Evolutionary conservation across 179 eudicot species (phyloP).

Genomic region (Corrigiola litoralis): DNA sequence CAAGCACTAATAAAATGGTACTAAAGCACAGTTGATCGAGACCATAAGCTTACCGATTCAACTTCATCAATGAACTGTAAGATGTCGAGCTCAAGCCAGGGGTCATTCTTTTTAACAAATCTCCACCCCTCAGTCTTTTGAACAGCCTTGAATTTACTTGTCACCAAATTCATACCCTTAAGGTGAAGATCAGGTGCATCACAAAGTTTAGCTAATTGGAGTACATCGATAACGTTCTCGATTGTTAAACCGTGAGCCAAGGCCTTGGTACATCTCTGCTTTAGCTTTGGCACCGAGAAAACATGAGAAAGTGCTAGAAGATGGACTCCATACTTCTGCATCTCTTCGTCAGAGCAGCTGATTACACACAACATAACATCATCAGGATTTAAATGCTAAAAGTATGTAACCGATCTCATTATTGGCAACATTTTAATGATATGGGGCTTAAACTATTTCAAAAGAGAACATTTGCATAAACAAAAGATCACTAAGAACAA

Average conservation of each 20-base stretch:
- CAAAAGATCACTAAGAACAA: no score
- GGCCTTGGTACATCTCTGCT: conserved; percentile 67
- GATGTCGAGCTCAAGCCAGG: conserved; percentile 79
- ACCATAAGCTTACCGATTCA: conserved; percentile 47
- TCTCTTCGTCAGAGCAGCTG: conserved; percentile 71
- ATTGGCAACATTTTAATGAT: no score
- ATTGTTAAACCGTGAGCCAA: conserved; percentile 44
- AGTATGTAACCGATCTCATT: no score
- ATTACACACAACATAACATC: not conserved
- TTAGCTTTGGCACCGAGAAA: conserved; percentile 69
- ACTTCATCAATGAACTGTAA: conserved; percentile 88
- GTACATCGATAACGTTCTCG: conserved; percentile 71
- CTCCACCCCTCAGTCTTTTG: conserved; percentile 82
- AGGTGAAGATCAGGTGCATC: conserved; percentile 82
- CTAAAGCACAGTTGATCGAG: not conserved
- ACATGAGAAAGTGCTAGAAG: conserved; percentile 79
- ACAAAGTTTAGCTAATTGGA: conserved; percentile 77
- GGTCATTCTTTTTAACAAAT: conserved; percentile 70
- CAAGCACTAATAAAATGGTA: not conserved
- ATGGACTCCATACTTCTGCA: conserved; percentile 76
- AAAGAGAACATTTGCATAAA: no score
- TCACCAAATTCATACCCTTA: conserved; percentile 59
- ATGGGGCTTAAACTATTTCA: no score
- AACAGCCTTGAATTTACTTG: conserved; percentile 46
- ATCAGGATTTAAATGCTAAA: not conserved